Conservation (phyloP, 177 flowering plant species). For the Vitis hybrid region DNA sequence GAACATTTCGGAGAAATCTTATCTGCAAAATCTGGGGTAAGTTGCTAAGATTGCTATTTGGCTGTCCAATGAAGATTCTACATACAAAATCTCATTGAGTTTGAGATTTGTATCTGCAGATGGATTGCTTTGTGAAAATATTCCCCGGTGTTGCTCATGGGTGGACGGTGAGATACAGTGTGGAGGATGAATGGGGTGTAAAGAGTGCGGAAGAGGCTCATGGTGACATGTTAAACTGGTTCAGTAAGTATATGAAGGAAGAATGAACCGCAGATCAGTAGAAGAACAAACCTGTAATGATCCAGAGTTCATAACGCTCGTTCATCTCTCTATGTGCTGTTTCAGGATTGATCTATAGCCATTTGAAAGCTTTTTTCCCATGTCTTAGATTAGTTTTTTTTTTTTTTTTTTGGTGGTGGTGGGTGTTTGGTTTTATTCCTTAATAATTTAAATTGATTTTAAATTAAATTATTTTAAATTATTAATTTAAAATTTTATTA, state of each 20-base stretch:
- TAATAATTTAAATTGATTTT: too few relatives aligned
- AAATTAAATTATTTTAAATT: too few relatives aligned
- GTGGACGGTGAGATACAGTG: slow-evolving; percentile 31
- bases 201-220: slow-evolving; percentile 35
- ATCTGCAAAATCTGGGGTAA: slow-evolving; percentile 20
- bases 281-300: too few relatives aligned
- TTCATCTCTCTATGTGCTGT: too few relatives aligned
- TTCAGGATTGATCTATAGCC: too few relatives aligned
- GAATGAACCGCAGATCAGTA: too few relatives aligned
- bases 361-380: too few relatives aligned
- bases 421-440: too few relatives aligned
- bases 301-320: too few relatives aligned
- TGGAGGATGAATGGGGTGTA: slow-evolving; percentile 24
- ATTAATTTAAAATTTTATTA: too few relatives aligned
- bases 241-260: slow-evolving; percentile 14
- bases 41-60: not conserved
- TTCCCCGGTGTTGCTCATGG: slow-evolving; percentile 32
- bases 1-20: slow-evolving; percentile 33
- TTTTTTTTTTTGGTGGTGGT: too few relatives aligned
- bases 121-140: slow-evolving; percentile 30
- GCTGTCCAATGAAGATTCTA: not conserved
- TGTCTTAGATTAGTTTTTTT: too few relatives aligned
- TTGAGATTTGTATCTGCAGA: slow-evolving; percentile 10
- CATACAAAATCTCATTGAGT: not conserved
- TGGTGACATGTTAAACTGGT: slow-evolving; percentile 27